Conservation (phyloP, 1,284 basidiomycete genomes). For the Gastroboletus turbinatus region DNA sequence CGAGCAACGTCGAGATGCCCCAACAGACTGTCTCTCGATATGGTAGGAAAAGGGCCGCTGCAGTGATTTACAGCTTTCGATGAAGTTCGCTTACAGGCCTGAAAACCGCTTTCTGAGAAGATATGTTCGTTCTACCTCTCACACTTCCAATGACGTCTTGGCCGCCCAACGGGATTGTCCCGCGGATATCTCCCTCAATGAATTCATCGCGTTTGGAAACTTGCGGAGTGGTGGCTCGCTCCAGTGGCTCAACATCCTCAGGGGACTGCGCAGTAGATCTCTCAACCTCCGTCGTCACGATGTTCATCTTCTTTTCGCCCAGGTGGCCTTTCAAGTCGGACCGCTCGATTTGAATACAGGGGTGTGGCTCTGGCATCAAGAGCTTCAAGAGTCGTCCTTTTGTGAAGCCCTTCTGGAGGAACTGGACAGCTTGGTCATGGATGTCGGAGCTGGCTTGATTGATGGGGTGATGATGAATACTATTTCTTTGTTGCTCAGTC, state of each 20-base stretch:
- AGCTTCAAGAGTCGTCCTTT: slow-evolving; percentile 32
- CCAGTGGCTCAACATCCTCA: not conserved
- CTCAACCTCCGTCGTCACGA: not conserved
- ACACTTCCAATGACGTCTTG: not conserved
- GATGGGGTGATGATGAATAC: slow-evolving; percentile 35
- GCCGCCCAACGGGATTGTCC: not conserved
- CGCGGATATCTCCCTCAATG: not conserved
- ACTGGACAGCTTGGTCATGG: slow-evolving; percentile 27
- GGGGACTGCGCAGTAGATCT: not conserved
- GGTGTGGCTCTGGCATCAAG: slow-evolving; percentile 33
- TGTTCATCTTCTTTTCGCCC: not conserved
- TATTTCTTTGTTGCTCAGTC: slow-evolving; percentile 33
- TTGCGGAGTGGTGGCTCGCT: not conserved
- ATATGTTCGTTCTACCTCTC: not conserved
- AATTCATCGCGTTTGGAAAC: not conserved
- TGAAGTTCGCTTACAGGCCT: too few relatives aligned
- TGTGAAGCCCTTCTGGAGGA: slow-evolving; percentile 34
- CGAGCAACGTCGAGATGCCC: too few relatives aligned
- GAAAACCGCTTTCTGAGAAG: rapidly evolving
- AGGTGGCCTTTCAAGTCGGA: too few relatives aligned
- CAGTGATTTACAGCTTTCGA: too few relatives aligned
- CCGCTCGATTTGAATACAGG: slow-evolving; percentile 3
- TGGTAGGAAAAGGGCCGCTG: not conserved
- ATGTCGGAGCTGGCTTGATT: slow-evolving; percentile 39
- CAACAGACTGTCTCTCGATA: not conserved